A percentile compares a stretch with the other conserved stretches of the same genome.
Evolutionary conservation across 306 rosid species (phyloP).

Genomic region (Boehmeria nivea): DNA sequence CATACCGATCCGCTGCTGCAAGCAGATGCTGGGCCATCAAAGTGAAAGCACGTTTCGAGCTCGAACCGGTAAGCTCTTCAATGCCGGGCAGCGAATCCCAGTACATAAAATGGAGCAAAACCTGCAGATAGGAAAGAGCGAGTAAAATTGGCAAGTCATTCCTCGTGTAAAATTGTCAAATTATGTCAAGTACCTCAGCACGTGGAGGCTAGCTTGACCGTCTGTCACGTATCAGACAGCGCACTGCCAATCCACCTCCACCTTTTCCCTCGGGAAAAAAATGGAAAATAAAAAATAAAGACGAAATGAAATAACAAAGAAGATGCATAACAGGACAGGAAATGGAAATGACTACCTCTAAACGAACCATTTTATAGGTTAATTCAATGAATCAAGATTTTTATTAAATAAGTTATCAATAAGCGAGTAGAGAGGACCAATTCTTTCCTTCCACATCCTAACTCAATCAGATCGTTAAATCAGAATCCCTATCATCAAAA

Average conservation of each 20-base stretch:
- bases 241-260: slow-evolving; percentile 8
- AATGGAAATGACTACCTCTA: not conserved
- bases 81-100: slow-evolving; percentile 76
- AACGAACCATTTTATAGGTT: too few species aligned
- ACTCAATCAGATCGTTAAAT: too few species aligned
- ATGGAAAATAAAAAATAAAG: not conserved
- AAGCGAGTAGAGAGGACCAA: too few species aligned
- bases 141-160: slow-evolving; percentile 20
- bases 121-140: slow-evolving; percentile 39
- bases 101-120: slow-evolving; percentile 67
- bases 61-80: slow-evolving; percentile 62
- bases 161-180: slow-evolving; percentile 15
- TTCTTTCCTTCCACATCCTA: too few species aligned
- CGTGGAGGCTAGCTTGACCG: slow-evolving; percentile 16
- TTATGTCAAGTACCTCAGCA: slow-evolving; percentile 14
- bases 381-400: too few species aligned
- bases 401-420: too few species aligned
- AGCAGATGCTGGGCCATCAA: slow-evolving; percentile 86
- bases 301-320: not conserved
- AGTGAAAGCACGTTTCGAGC: slow-evolving; percentile 59
- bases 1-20: slow-evolving; percentile 84
- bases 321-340: not conserved
- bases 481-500: too few species aligned
- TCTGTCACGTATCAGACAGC: slow-evolving; percentile 1
- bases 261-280: slow-evolving; percentile 10